Base-by-base conservation (phyloP, 306 rosid genomes). In the Pyrus betulifolia region DNA sequence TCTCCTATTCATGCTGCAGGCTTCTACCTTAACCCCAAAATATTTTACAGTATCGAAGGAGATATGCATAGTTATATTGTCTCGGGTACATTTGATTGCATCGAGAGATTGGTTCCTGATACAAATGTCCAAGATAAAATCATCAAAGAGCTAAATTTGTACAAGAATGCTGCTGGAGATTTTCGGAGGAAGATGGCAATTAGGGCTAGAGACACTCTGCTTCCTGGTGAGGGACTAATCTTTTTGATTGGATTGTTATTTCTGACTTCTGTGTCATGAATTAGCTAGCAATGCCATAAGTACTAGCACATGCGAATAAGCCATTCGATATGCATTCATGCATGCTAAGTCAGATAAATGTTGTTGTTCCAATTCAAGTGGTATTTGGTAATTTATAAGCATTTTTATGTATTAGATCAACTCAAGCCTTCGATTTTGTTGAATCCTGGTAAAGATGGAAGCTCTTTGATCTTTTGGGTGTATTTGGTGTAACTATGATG, bases 1-100 rank as follows among this genome's bases (percentile, higher is more conserved):
- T 93, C 85, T 91, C 98, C 94, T 78, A 96, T 93, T 87, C 90
- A 88, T 78, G 87, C 91, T 21, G 96, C 97, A 25, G 97, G 97
- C 63, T 90, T 93, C 87, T 93, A 73, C 86, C 88, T 93, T 69
- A 90, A 91, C 91, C 98, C 98, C 21, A 90, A 88, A 84, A 85
- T 87, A 78, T 93, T 93, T 82, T 90, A 91, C 79, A 87, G 96
- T 76, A 62, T 88, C 54, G 87, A 91, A 87, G 97, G 97, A 80
- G 93, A 89, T 73, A 65, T 91, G 75, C 96, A 78, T 61, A 51
- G 61, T 40, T 83, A 89, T 76, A 87, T 91, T 81, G 76, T 72
- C 79, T 91, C 98, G 0, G 96, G 87, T 67, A 84, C 87, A 87
- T 85, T 90, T 76, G 97, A 93, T 78, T 93, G 97, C 94, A 90